phyloP scores from a whole-genome alignment of 345 rosid species.

The Eucalyptus decipiens region DNA sequence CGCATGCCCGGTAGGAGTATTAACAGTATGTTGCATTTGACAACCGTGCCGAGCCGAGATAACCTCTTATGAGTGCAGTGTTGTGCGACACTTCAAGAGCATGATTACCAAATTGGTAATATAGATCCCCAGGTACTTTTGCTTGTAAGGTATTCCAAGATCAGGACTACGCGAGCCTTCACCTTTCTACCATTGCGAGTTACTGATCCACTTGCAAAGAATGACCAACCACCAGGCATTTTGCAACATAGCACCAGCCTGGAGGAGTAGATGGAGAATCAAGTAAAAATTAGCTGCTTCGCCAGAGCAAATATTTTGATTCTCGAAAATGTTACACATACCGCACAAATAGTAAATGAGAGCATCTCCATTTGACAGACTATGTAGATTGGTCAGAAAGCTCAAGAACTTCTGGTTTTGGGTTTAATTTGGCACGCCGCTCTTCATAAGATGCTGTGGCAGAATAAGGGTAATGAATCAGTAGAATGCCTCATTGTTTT shows the following conservation, averaged over 20 bases:
- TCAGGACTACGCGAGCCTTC: background rate
- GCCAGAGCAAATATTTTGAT: background rate
- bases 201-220: background rate
- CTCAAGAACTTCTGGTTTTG: background rate
- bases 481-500: background rate
- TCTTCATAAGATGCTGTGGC: slow-evolving; percentile 73
- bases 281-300: background rate
- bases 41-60: background rate
- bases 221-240: background rate
- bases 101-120: background rate
- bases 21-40: background rate
- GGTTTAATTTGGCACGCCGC: slow-evolving; percentile 42
- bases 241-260: background rate
- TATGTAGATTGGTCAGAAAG: background rate
- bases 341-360: background rate
- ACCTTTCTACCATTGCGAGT: background rate
- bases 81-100: background rate
- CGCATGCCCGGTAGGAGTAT: background rate
- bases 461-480: background rate
- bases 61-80: background rate
- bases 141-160: background rate
- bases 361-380: background rate
- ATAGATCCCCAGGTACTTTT: background rate
- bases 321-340: background rate
- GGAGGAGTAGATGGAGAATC: background rate